These are phyloP conservation scores for Cercophora sp. DNA, from an alignment of 495 filamentous ascomycete genomes.

Conservation along the genomic window DNA sequence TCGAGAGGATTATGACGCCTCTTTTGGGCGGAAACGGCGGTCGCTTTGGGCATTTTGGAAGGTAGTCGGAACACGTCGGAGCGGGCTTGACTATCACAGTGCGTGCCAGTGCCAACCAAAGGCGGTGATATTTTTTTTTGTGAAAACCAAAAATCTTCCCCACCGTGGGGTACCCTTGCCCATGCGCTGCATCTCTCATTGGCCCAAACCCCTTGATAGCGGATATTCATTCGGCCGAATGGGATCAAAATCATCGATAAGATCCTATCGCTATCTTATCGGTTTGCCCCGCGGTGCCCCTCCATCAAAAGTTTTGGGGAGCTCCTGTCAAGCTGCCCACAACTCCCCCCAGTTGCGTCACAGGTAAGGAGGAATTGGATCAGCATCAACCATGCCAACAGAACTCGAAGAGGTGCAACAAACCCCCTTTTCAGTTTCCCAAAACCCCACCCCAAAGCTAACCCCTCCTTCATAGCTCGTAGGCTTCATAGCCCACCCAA, in stretches of 20 bases:
- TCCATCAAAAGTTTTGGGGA: conserved; percentile 9
- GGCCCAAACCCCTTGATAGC: neutral
- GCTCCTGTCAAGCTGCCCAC: neutral
- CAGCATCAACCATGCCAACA: conserved; percentile 57
- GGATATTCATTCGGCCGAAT: conserved; percentile 20
- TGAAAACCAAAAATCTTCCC: conserved; percentile 21
- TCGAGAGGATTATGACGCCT: conserved; percentile 68
- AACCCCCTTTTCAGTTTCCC: too few species aligned
- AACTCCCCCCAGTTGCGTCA: too few species aligned
- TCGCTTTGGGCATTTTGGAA: conserved; percentile 50
- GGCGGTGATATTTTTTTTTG: conserved; percentile 24
- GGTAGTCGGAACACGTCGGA: too few species aligned
- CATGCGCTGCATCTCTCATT: conserved; percentile 19
- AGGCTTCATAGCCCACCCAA: conserved; percentile 86
- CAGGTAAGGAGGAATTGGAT: too few species aligned
- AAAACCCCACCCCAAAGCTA: too few species aligned
- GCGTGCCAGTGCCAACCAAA: too few species aligned
- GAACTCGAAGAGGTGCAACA: conserved; percentile 84
- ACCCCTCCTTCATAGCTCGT: conserved; percentile 59
- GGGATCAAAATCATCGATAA: conserved; percentile 19
- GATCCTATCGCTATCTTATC: conserved; percentile 1
- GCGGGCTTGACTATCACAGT: too few species aligned
- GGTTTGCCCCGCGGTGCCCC: conserved; percentile 15
- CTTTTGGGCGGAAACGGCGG: conserved; percentile 33
- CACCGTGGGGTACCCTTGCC: conserved; percentile 17